Evolutionary conservation across 2,329 filamentous ascomycete species (phyloP), one percentile per base, ranked within the genome.

Genomic region (Ceratocystis smalleyi): DNA sequence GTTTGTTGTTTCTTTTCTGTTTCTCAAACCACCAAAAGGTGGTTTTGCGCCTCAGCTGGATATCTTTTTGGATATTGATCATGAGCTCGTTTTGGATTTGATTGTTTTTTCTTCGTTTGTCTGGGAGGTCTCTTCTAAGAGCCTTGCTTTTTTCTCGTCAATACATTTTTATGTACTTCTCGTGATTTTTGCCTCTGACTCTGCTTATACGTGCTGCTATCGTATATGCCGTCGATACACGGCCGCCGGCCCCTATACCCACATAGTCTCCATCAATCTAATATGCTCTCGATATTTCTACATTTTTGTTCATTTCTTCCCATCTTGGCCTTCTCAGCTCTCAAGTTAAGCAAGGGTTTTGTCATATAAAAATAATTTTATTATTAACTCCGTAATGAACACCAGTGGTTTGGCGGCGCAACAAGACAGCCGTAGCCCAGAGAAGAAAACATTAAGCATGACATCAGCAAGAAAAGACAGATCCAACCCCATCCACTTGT

Each of bases 111-210:
- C 35, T 27, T 5, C 19, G 19, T 12, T 40, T 35, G 15, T 30
- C 32, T 64, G n/a, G 30, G 35, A 15, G 59, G 35, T 45, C 30
- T 51, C 49, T 43, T 55, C n/a, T 61, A 43, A 45, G 47, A 32
- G 43, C 47, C 10, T 65, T 24, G 2, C 10, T 43, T 64, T 32
- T 27, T 59, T 57, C 59, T 8, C 24, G 22, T 59, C 10, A 65
- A 66, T 64, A 66, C 55, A 63, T 64, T 67, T 35, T 61, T 54
- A 32, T 63, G 59, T 67, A 67, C 22, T 55, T 62, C 43, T 65
- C 24, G 24, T 64, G 40, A 24, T 51, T 49, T 43, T 68, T 66
- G 68, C 67, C 19, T 45, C 22, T 43, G 24, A 35, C 43, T n/a
- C 15, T 43, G 19, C 17, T 40, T 15, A 27, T 24, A 4, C n/a